These are phyloP conservation scores for Myxozyma udenii DNA, from an alignment of 805 yeast species.

Conservation along the genomic window DNA sequence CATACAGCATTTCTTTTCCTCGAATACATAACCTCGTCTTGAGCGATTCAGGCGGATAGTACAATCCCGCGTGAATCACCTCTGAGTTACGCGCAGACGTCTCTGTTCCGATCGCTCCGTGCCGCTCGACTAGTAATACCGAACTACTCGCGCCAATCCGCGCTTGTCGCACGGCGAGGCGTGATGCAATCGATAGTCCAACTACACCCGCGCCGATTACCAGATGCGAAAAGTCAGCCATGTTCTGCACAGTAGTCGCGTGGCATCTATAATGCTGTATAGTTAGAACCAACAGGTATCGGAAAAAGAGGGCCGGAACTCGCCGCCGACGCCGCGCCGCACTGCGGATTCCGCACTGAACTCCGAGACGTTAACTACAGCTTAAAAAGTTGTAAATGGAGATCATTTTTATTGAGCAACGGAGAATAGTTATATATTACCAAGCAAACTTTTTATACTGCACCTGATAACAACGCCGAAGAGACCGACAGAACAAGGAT, in stretches of 20 bases:
- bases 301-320: too few relatives aligned
- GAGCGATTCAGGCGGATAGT: slow-evolving; percentile 67
- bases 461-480: too few relatives aligned
- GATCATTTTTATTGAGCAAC: too few relatives aligned
- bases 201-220: slow-evolving; percentile 84
- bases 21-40: slow-evolving; percentile 67
- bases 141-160: slow-evolving; percentile 36
- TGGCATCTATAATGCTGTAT: too few relatives aligned
- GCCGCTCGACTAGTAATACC: slow-evolving; percentile 68
- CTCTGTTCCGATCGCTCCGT: slow-evolving; percentile 65
- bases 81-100: slow-evolving; percentile 89
- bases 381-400: too few relatives aligned
- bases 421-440: too few relatives aligned
- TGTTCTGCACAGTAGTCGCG: neutral
- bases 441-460: too few relatives aligned
- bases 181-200: slow-evolving; percentile 77
- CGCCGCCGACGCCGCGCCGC: too few relatives aligned
- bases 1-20: slow-evolving; percentile 70
- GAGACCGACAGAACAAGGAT: too few relatives aligned
- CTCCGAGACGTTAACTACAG: too few relatives aligned
- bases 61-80: slow-evolving; percentile 88
- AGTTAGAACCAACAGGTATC: too few relatives aligned
- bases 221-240: slow-evolving; percentile 61
- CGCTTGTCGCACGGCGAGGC: slow-evolving; percentile 47
- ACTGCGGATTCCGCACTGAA: too few relatives aligned